Percentiles rank a stretch among this genome's conserved stretches.
Conservation (phyloP, 1,284 basidiomycete genomes). For the Xerocomus amazonicus region DNA sequence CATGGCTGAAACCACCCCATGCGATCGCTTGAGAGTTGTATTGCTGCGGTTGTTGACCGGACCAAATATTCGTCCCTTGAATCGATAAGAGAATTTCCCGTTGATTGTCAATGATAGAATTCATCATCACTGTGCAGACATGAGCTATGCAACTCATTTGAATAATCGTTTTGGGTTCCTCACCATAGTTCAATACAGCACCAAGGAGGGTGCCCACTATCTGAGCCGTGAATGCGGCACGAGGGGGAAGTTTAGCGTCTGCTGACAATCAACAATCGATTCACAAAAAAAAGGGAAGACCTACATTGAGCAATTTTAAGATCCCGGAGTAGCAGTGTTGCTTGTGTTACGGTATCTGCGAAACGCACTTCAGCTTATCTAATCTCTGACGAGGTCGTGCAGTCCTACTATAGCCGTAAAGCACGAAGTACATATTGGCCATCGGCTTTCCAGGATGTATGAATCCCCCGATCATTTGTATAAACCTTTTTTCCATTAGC, state of each 20-base stretch:
- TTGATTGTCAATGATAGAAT: slow-evolving; percentile 53
- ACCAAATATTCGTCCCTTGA: slow-evolving; percentile 60
- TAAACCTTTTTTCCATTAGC: slow-evolving; percentile 31
- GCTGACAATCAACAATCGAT: background rate
- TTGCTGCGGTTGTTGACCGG: slow-evolving; percentile 52
- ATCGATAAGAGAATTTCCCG: slow-evolving; percentile 44
- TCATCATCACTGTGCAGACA: slow-evolving; percentile 43
- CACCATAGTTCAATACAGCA: slow-evolving; percentile 51
- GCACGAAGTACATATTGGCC: slow-evolving; percentile 56
- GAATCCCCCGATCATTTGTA: slow-evolving; percentile 61
- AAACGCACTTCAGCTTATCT: slow-evolving; percentile 2
- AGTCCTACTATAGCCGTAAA: slow-evolving; percentile 46
- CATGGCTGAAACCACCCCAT: slow-evolving; percentile 60
- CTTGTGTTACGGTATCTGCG: slow-evolving; percentile 43
- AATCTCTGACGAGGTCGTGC: background rate
- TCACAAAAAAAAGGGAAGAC: background rate
- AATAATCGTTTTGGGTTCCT: slow-evolving; percentile 8
- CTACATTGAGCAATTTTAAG: slow-evolving; percentile 59
- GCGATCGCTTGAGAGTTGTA: slow-evolving; percentile 63
- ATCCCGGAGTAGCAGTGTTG: slow-evolving; percentile 47
- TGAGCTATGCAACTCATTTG: slow-evolving; percentile 13
- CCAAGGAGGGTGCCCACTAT: slow-evolving; percentile 47
- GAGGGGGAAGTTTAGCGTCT: slow-evolving; percentile 65
- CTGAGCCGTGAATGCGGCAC: slow-evolving; percentile 62
- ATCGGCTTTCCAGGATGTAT: slow-evolving; percentile 58